These are phyloP conservation scores for Gastrolobium villosum DNA, from an alignment of 306 rosid genomes.

Conservation along the genomic window DNA sequence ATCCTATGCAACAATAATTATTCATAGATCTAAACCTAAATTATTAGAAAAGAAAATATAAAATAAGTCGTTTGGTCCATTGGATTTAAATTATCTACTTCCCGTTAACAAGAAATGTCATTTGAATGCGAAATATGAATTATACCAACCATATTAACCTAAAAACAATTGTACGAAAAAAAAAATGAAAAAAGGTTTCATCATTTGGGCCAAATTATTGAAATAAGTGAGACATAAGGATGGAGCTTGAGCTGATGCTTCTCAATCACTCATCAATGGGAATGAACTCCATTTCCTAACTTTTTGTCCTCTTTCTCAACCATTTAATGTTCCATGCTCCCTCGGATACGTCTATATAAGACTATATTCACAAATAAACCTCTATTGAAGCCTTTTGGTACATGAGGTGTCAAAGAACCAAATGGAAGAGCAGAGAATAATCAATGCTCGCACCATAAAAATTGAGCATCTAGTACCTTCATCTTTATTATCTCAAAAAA, in stretches of 20 bases:
- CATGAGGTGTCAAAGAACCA: constrained; percentile 12
- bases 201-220: background rate
- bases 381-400: constrained; percentile 23
- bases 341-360: background rate
- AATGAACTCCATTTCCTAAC: constrained; percentile 34
- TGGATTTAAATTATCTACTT: too few relatives aligned
- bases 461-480: constrained; percentile 48
- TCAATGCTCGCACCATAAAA: constrained; percentile 15
- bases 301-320: constrained; percentile 35
- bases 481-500: constrained; percentile 48
- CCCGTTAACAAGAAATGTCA: too few relatives aligned
- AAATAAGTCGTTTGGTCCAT: too few relatives aligned
- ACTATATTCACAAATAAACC: constrained; percentile 32
- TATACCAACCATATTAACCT: background rate
- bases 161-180: background rate
- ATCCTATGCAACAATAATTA: too few relatives aligned
- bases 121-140: too few relatives aligned
- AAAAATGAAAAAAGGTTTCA: background rate
- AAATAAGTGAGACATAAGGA: background rate
- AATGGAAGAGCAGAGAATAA: constrained; percentile 34
- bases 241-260: constrained; percentile 11
- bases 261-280: constrained; percentile 42
- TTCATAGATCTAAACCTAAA: too few relatives aligned
- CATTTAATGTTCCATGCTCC: constrained; percentile 30
- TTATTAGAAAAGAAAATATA: too few relatives aligned